Base-by-base conservation (phyloP, 495 filamentous ascomycete genomes). In the Pyronema omphalodes region DNA sequence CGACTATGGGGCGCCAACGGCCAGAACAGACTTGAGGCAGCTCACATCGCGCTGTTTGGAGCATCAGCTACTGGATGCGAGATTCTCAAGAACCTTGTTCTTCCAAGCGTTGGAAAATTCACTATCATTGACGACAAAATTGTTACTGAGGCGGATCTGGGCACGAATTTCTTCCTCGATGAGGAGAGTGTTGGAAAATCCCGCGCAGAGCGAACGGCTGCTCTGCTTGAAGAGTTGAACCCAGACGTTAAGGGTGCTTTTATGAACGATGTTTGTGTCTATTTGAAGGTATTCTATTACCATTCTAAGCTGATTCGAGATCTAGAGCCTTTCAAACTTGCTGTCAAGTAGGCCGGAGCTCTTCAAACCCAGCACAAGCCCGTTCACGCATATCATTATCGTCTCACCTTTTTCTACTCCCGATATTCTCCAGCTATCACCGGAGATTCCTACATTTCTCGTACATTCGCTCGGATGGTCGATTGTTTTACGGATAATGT, bases 101-200 rank as follows among this genome's bases (percentile, higher is more conserved):
- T 99, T 44, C 91, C 91, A 82, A 86, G 89, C 33, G 82, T 96
- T 63, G 91, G 93, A 9, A 79, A 81, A n/a, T 95, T 94, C 66
- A 93, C 85, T 3, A 93, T 99, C 55, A 79, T 87, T 44, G 91
- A 99, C 62, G 78, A 83, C 8, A 76, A 78, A 0, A 67, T 71
- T 8, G 88, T 99, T 15, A 73, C 71, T 0, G 86, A 95, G 56
- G 71, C 77, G 9, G 93, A 99, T 61, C 67, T 96, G 41, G 91
- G 91, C 3, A 83, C 94, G 54, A 96, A 96, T 68, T 99, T 99
- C 75, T 96, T 99, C 58, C 71, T 96, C 8, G 86, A 93, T 56
- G 78, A 84, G 58, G 70, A 74, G 18, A 81, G 79, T 52, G 62
- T 94, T 44, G 88, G 88, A 14, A 80, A 78, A 61, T 77, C 80